These are phyloP conservation scores for Colletotrichum sp. DNA, from an alignment of 2,329 filamentous ascomycete species.

Conservation along the genomic window DNA sequence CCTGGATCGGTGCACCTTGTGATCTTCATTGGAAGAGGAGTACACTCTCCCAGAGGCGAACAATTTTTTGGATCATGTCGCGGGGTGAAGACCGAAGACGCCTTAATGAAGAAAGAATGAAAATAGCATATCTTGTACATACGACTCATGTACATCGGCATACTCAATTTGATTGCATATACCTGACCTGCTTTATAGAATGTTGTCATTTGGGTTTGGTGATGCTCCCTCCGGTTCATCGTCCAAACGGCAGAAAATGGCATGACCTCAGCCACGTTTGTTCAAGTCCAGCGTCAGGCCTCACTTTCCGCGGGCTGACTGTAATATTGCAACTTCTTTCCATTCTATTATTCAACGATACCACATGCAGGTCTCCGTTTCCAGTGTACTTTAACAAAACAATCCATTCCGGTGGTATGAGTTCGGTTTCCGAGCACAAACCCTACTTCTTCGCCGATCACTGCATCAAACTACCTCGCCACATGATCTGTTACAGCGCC, in stretches of 20 bases:
- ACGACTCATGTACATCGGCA: neutral
- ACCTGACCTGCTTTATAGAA: constrained; percentile 7
- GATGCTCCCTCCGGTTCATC: neutral
- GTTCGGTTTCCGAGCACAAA: neutral
- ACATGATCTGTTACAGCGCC: neutral
- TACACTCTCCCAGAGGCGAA: neutral
- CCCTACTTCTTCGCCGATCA: neutral
- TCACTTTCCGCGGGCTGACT: fast-evolving
- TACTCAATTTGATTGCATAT: neutral
- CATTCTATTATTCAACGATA: neutral
- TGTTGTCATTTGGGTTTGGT: neutral
- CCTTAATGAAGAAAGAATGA: neutral
- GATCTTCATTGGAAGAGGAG: neutral
- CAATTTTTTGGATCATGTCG: neutral
- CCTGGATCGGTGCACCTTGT: neutral
- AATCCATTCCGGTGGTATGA: neutral
- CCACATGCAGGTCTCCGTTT: fast-evolving
- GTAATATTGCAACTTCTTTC: neutral
- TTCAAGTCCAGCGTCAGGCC: neutral
- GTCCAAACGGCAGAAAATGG: neutral
- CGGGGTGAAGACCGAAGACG: neutral
- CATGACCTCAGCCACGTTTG: neutral
- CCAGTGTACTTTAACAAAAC: neutral
- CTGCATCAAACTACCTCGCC: fast-evolving
- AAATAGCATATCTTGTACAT: constrained; percentile 5